Evolutionary conservation across 345 rosid species (phyloP).

Genomic region (Syzygium aromaticum): DNA sequence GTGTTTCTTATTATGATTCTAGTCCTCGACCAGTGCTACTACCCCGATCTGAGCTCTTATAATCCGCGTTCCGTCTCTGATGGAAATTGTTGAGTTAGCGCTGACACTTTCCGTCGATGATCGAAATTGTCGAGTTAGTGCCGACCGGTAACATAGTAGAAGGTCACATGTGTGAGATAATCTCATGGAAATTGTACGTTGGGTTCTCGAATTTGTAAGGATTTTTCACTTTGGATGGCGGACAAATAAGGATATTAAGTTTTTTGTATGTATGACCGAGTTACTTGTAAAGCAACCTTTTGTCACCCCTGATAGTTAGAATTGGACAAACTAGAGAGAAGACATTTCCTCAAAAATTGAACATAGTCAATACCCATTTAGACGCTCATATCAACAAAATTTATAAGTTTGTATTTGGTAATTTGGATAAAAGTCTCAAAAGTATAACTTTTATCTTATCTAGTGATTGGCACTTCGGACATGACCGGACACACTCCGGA

Average conservation of each 20-base stretch:
- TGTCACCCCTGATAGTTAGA: too few relatives aligned
- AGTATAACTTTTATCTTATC: too few relatives aligned
- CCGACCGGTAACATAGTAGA: neutral
- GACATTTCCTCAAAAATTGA: too few relatives aligned
- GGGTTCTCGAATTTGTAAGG: neutral
- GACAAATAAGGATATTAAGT: neutral
- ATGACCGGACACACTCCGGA: too few relatives aligned
- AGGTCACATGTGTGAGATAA: neutral
- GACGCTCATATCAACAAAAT: too few relatives aligned
- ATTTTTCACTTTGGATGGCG: neutral
- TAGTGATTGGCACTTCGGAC: too few relatives aligned
- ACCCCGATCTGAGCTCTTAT: too few relatives aligned
- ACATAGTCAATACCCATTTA: too few relatives aligned
- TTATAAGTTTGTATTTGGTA: too few relatives aligned
- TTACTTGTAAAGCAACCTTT: neutral
- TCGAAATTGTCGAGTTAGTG: neutral
- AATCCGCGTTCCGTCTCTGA: neutral
- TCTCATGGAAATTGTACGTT: neutral
- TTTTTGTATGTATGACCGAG: fast-evolving
- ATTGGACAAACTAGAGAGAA: too few relatives aligned
- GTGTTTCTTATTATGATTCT: neutral
- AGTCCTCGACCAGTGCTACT: too few relatives aligned
- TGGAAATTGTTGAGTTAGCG: neutral
- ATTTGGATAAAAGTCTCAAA: too few relatives aligned
- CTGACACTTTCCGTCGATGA: neutral